Evolutionary conservation across 108 stramenopile genomes (phyloP), one percentile per base, ranked within the genome.

Genomic region (Fistulifera pelliculosa): DNA sequence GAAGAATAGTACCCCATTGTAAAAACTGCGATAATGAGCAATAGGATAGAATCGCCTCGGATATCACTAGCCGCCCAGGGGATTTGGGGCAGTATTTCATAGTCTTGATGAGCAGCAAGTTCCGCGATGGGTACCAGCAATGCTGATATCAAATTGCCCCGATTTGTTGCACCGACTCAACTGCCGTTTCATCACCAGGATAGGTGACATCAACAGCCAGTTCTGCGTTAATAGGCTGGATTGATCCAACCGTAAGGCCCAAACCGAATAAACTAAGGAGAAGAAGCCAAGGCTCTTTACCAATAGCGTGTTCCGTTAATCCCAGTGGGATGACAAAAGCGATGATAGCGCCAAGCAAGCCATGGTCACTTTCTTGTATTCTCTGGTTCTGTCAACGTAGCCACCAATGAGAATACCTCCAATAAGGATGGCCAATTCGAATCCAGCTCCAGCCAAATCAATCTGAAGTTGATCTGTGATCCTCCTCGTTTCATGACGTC

Each of bases 401-500:
- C 85, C 87, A 17, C 87, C 92, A 50, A 93, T 68, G 22, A 90
- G 26, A 39, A 93, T 87, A 1, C 92, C 92, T 14, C 92, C 92
- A 14, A 85, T 25, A 16, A 93, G 56, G 58, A 93, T 93, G 15
- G 87, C 87, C 27, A 79, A 47, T 56, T 93, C 87, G 69, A 93
- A 93, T n/a, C 85, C 91, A 3, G 87, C 91, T 50, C 91, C 91
- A 21, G 91, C 87, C 56, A 86, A 71, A 63, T 83, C 86, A 27
- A 93, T 65, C 8, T 81, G 70, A 35, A 84, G 65, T 58, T 86
- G 85, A 27, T 80, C 72, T 11, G 76, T 83, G 6, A 93, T 66
- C 91, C 87, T 2, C 91, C 91, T 6, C 80, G 63, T 45, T 74
- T 66, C 87, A 93, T 82, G n/a, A 93, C 80, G 21, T 93, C 92